Base-by-base conservation (phyloP, 331 rosid genomes). In the Saraca asoca region DNA sequence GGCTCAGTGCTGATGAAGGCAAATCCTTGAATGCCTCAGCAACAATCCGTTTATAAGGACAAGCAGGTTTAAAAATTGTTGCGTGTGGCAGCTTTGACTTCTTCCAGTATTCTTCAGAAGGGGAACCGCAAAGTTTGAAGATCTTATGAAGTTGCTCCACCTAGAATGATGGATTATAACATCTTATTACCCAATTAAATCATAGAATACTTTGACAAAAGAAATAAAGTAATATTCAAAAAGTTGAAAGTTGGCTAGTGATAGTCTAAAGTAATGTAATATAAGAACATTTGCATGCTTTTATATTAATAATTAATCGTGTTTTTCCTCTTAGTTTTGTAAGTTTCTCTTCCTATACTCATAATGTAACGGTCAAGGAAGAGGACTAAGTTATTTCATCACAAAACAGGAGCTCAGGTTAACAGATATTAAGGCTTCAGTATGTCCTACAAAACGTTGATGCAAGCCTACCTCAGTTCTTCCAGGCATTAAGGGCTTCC, bases 121-220 rank as follows among this genome's bases (percentile, higher is more conserved):
- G 97, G 51, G 95, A 91, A 50, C 97, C 95, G 15, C 97, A 88
- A 46, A 91, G 91, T 82, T 91, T 88, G 80, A 88, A 91, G 78
- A 91, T 91, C 82, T 91, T 91, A 78, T 91, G 95, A 15, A 91
- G 85, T 82, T 91, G 95, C 75, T 91, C 97, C 79, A 91, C 95
- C 97, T 91, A 54, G 19, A 76, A 58, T 8, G 41, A 62, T 7
- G 63, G 58, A 63, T 33, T 51, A 68, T 24, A 42, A 66, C 64
- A 63, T 62, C 45, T 66, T 66, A 62, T 31, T 10, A 62, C 51
- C 69, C 39, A 78, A 61, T 62, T 18, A 71, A 59, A 51, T 18
- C 68, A 64, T 58, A 29, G 48, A 51, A 66, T 29, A 33, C 24
- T 64, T 50, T 51, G 61, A 57, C 18, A 56, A 24, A 24, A 24